Base-by-base conservation (phyloP, 2,329 filamentous ascomycete species). In the Metarhizium sp. region DNA sequence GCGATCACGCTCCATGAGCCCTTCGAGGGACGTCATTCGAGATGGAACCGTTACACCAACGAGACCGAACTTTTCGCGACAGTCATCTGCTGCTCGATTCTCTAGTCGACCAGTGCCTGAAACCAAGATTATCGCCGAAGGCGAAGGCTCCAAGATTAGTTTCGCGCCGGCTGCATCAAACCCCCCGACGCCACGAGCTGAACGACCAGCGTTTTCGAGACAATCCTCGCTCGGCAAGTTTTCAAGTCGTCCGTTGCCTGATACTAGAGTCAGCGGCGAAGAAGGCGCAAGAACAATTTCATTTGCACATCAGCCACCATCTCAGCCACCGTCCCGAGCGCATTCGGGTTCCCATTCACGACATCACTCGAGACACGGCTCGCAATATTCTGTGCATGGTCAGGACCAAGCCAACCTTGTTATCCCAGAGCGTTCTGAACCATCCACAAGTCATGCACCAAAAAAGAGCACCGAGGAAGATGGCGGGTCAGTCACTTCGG, bases 21-120 rank as follows among this genome's bases (percentile, higher is more conserved):
- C 67, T 50, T 51, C 56, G 6, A 63, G 61, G 49, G 60, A 59
- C 2, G 52, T 25, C 36, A 46, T 18, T 25, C 61, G 58, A 40
- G 58, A 65, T 32, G 63, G 61, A 11, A 56, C 58, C 1, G 45
- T 59, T 29, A 67, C 68, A 45, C 59, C 64, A 49, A 63, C 59
- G 52, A 74, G 76, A 34, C 81, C 80, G 6, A 69, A 70, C 14
- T 68, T 80, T 8, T 79, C 79, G 2, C 72, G 78, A 5, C 77
- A 82, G 53, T 74, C 78, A 25, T 83, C 74, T 1, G 64, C 78
- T 2, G 72, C 80, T 48, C 81, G 82, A 42, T 92, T 92, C 67
- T 86, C 85, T 0, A 91, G 86, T 52, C 83, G 82, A 6, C 83
- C 88, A 0, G 82, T 89, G 1, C 89, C 88, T 0, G 82, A 87